A percentile compares a stretch with the other conserved stretches of the same genome.
phyloP scores from a whole-genome alignment of 140 eudicot genomes.

The Erigeron philadelphicus region DNA sequence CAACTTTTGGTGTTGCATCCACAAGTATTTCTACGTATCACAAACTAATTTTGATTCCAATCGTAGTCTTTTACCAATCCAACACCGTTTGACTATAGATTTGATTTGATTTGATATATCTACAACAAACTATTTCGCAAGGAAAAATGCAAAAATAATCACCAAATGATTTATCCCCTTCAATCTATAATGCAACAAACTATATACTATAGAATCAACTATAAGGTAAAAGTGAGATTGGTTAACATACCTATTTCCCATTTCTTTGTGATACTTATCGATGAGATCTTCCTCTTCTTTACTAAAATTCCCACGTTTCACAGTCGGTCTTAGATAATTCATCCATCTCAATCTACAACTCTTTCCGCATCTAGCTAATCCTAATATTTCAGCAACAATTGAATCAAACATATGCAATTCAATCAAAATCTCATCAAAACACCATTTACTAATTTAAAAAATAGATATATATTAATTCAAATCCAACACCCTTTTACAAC shows the following conservation, averaged over 20 bases:
- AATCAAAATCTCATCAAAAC: background rate
- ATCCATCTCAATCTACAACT: conserved; percentile 53
- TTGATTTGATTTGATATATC: no score
- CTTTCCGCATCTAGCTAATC: conserved; percentile 46
- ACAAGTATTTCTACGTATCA: no score
- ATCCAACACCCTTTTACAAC: conserved; percentile 5
- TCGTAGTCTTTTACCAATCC: no score
- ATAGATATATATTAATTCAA: background rate
- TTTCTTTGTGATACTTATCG: conserved; percentile 30
- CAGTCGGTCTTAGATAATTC: conserved; percentile 43
- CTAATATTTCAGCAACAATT: conserved; percentile 10
- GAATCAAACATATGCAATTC: conserved; percentile 4
- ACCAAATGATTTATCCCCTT: no score
- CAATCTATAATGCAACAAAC: background rate
- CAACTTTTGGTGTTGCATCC: no score
- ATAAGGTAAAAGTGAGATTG: background rate
- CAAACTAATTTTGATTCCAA: no score
- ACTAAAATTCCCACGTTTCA: conserved; percentile 41
- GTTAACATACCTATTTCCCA: conserved; percentile 45
- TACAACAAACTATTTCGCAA: no score
- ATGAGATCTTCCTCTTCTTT: conserved; percentile 50
- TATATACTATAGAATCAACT: background rate
- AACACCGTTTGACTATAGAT: no score
- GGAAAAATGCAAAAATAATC: no score
- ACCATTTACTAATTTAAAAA: no score